Evolutionary conservation across 2,329 filamentous ascomycete species (phyloP).

Genomic region (Fonsecaea erecta): DNA sequence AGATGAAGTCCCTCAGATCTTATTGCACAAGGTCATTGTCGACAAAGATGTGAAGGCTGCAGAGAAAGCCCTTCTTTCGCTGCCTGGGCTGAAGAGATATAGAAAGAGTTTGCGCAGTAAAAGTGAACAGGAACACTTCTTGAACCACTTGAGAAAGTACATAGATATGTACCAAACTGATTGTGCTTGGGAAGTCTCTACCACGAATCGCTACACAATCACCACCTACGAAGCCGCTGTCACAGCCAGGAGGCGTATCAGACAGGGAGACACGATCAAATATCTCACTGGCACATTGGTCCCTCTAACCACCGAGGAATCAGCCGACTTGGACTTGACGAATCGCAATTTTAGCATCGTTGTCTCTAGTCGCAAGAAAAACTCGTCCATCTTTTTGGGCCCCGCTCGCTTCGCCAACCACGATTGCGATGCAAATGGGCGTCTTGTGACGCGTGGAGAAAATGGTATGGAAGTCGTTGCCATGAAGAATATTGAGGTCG

Average conservation of each 20-base stretch:
- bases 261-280: constrained; percentile 82
- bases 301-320: constrained; percentile 88
- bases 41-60: constrained; percentile 72
- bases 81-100: constrained; percentile 76
- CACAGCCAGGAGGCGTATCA: constrained; percentile 77
- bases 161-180: constrained; percentile 91
- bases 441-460: constrained; percentile 79
- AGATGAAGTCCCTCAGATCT: constrained; percentile 63
- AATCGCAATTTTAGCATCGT: constrained; percentile 98
- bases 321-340: constrained; percentile 75
- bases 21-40: constrained; percentile 71
- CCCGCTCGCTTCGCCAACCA: constrained; percentile 97
- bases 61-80: constrained; percentile 71
- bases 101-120: constrained; percentile 68
- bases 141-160: constrained; percentile 83
- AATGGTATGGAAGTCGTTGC: constrained; percentile 92
- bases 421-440: constrained; percentile 91
- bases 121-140: constrained; percentile 85
- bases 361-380: constrained; percentile 88
- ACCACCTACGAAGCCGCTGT: constrained; percentile 86
- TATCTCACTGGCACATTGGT: constrained; percentile 92
- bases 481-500: constrained; percentile 76
- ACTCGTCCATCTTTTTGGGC: constrained; percentile 88
- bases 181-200: constrained; percentile 91
- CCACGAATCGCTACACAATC: constrained; percentile 94